Conservation (phyloP, 805 yeast species). For the Yarrowia alimentaria region DNA sequence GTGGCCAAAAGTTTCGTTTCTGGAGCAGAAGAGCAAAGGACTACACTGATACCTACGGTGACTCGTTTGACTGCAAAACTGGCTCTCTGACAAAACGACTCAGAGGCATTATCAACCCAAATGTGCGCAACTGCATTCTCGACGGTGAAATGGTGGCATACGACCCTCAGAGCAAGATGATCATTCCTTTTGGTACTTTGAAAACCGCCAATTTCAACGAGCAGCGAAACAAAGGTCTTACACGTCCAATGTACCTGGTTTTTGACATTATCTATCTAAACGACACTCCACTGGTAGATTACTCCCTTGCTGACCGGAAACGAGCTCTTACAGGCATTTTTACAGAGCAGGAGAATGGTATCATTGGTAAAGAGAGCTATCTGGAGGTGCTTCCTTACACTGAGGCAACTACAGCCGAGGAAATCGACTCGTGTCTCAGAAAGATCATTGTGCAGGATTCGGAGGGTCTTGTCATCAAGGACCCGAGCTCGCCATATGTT, state of each 20-base stretch:
- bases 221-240: slow-evolving; percentile 40
- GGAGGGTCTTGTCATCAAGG: slow-evolving; percentile 82
- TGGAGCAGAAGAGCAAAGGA: slow-evolving; percentile 71
- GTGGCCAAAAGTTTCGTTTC: slow-evolving; percentile 48
- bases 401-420: slow-evolving; percentile 47
- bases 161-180: slow-evolving; percentile 52
- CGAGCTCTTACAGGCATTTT: slow-evolving; percentile 42
- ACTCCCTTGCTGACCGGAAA: slow-evolving; percentile 58
- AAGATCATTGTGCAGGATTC: slow-evolving; percentile 58
- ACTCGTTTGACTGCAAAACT: slow-evolving; percentile 39
- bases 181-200: slow-evolving; percentile 79
- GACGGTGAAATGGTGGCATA: slow-evolving; percentile 96
- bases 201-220: slow-evolving; percentile 65
- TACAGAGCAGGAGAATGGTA: slow-evolving; percentile 32
- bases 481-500: slow-evolving; percentile 54
- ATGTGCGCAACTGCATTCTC: slow-evolving; percentile 47
- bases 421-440: slow-evolving; percentile 56
- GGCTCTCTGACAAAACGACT: slow-evolving; percentile 60
- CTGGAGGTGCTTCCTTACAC: slow-evolving; percentile 38
- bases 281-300: slow-evolving; percentile 56
- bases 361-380: slow-evolving; percentile 44
- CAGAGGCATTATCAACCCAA: slow-evolving; percentile 39
- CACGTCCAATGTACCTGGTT: slow-evolving; percentile 45
- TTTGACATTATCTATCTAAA: slow-evolving; percentile 76
- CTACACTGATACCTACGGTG: slow-evolving; percentile 69